A percentile compares a stretch with the other conserved stretches of the same genome.
phyloP scores from a whole-genome alignment of 176 grass and related monocot species.

The Guadua angustifolia region DNA sequence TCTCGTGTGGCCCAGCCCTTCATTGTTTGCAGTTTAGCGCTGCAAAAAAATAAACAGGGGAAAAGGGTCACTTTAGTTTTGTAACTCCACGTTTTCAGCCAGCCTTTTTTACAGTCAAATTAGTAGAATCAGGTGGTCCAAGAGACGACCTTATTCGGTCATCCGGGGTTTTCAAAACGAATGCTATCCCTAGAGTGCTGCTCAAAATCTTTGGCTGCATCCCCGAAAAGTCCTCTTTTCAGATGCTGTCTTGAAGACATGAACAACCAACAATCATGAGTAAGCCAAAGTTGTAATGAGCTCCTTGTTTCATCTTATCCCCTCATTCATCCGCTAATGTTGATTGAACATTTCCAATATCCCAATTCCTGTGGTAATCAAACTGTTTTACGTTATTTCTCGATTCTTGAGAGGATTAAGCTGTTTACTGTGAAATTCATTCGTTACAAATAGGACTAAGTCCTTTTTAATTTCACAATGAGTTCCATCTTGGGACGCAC shows the following conservation, averaged over 20 bases:
- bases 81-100: slow-evolving; percentile 30
- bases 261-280: neutral
- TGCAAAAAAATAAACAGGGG: slow-evolving; percentile 1
- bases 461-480: neutral
- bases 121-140: slow-evolving; percentile 36
- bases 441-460: too few species aligned
- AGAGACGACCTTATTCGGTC: neutral
- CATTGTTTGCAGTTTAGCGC: slow-evolving; percentile 1
- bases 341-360: neutral
- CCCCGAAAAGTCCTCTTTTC: slow-evolving; percentile 43
- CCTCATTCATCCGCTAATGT: neutral
- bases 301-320: neutral
- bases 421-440: too few species aligned
- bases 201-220: slow-evolving; percentile 37
- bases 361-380: too few species aligned
- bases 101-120: slow-evolving; percentile 3
- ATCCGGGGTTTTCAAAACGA: slow-evolving; percentile 26
- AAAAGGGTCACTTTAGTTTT: slow-evolving; percentile 27
- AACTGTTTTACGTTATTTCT: too few species aligned
- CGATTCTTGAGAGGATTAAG: too few species aligned
- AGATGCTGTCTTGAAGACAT: slow-evolving; percentile 7
- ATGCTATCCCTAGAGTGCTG: neutral
- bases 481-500: too few species aligned
- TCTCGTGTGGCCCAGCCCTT: neutral
- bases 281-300: neutral